A percentile compares a stretch with the other conserved stretches of the same genome.
Conservation (phyloP, 345 rosid species). For the Linum trigynum region DNA sequence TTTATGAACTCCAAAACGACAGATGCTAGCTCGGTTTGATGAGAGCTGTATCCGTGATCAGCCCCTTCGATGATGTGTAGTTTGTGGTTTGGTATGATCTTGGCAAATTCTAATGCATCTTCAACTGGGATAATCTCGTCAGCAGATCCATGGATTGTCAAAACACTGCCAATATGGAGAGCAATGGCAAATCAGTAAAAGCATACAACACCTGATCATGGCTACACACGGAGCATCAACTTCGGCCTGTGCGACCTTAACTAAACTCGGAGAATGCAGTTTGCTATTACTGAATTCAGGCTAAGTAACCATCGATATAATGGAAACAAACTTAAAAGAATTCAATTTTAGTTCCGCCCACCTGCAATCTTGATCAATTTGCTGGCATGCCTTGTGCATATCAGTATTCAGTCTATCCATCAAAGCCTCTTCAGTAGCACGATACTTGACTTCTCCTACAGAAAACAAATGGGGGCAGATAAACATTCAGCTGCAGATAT, state of each 20-base stretch:
- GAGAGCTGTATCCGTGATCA: constrained; percentile 20
- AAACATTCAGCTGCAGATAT: neutral
- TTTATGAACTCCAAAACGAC: constrained; percentile 13
- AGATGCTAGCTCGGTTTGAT: constrained; percentile 14
- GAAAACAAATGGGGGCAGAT: neutral
- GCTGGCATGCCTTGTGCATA: constrained; percentile 18
- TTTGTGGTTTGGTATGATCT: constrained; percentile 22
- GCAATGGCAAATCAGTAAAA: neutral
- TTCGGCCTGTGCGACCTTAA: too few species aligned
- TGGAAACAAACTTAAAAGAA: too few species aligned
- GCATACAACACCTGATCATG: too few species aligned
- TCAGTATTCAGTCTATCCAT: constrained; percentile 23
- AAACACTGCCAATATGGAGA: constrained; percentile 13
- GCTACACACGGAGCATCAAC: too few species aligned
- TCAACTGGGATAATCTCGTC: constrained; percentile 22
- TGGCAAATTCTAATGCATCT: constrained; percentile 21
- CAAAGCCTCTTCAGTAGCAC: constrained; percentile 15
- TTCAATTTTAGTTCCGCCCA: neutral
- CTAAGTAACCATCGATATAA: neutral
- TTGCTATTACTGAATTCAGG: too few species aligned
- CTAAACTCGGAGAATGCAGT: too few species aligned
- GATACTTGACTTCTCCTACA: constrained; percentile 15
- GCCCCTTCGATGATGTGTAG: constrained; percentile 26
- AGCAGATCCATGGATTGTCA: constrained; percentile 22
- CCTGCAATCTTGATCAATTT: constrained; percentile 23